Conservation (phyloP, 2,329 filamentous ascomycete genomes). For the Penicillium decumbens region DNA sequence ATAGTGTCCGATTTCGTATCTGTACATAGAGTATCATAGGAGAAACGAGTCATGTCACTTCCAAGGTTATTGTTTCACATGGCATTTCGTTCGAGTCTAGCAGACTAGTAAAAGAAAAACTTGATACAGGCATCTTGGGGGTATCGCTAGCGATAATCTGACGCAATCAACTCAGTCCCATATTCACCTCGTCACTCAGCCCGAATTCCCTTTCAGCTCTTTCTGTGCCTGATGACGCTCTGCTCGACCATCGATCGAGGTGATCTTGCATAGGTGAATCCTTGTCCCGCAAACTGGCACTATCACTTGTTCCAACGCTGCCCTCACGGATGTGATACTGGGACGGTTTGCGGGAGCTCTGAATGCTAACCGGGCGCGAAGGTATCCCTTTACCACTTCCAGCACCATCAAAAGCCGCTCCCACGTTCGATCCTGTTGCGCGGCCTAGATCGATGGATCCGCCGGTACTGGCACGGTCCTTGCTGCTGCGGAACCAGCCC, state of each 20-base stretch:
- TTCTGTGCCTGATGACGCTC: constrained; percentile 51
- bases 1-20: constrained; percentile 5
- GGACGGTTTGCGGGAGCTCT: constrained; percentile 26
- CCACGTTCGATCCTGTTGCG: constrained; percentile 14
- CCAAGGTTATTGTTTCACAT: not conserved
- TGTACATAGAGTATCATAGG: not conserved
- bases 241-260: constrained; percentile 51
- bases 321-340: constrained; percentile 24
- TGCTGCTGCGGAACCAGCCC: constrained; percentile 38
- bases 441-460: constrained; percentile 13
- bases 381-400: constrained; percentile 4
- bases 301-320: constrained; percentile 29
- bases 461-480: constrained; percentile 26
- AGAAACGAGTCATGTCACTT: not conserved
- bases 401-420: constrained; percentile 2
- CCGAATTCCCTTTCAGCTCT: constrained; percentile 60
- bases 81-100: not conserved
- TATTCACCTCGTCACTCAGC: constrained; percentile 75
- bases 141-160: not conserved
- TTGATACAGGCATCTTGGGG: not conserved
- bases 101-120: not conserved
- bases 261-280: constrained; percentile 45
- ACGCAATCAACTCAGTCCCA: constrained; percentile 66
- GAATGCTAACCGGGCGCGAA: constrained; percentile 32
- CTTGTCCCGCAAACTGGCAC: constrained; percentile 34